phyloP scores from a whole-genome alignment of 495 filamentous ascomycete genomes.

The Aspergillus haitiensis region DNA sequence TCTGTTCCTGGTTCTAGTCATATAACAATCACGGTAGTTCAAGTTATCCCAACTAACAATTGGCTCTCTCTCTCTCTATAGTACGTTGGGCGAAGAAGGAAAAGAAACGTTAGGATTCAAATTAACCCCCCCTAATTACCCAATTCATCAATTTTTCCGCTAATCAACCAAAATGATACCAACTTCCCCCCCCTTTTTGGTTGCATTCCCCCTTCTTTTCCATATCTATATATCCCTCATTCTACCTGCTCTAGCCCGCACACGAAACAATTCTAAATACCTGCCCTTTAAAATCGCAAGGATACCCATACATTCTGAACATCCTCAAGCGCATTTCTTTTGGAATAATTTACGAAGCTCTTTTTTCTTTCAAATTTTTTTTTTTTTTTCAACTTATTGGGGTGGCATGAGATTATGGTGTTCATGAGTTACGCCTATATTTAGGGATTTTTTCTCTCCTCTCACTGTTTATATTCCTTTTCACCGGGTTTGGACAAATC shows the following conservation, averaged over 20 bases:
- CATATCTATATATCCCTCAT: too few relatives aligned
- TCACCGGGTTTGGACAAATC: too few relatives aligned
- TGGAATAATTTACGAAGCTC: constrained; percentile 9
- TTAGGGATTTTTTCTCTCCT: not conserved
- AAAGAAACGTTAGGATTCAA: constrained; percentile 57
- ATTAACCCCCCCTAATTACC: not conserved
- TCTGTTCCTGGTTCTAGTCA: constrained; percentile 15
- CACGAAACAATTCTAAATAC: not conserved
- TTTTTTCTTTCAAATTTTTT: constrained; percentile 2
- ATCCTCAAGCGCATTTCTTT: not conserved
- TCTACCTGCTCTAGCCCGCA: too few relatives aligned
- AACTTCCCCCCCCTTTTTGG: not conserved
- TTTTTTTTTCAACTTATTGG: not conserved
- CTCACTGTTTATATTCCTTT: too few relatives aligned
- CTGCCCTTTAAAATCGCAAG: constrained; percentile 6
- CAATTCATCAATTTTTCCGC: not conserved
- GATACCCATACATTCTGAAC: constrained; percentile 8
- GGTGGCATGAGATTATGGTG: too few relatives aligned
- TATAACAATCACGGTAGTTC: too few relatives aligned
- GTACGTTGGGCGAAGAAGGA: constrained; percentile 78
- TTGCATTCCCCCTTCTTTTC: too few relatives aligned
- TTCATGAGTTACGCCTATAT: not conserved
- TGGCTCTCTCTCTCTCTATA: constrained; percentile 19
- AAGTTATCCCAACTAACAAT: not conserved
- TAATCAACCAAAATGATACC: not conserved